A percentile compares a stretch with the other conserved stretches of the same genome.
Conservation (phyloP, 352 stramenopile genomes). For the Phytophthora colocasiae region DNA sequence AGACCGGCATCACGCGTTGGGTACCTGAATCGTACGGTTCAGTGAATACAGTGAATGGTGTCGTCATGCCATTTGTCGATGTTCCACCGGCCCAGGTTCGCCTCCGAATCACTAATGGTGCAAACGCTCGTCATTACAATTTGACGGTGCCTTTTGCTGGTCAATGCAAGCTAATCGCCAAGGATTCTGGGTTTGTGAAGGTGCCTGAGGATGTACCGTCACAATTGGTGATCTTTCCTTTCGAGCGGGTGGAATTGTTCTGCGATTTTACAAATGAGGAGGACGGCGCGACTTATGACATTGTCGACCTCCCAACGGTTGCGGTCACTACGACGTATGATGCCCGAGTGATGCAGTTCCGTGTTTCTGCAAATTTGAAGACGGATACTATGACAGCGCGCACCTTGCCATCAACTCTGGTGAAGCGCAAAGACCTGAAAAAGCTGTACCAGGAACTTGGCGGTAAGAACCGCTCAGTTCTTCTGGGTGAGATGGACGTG, state of each 20-base stretch:
- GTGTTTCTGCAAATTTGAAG: conserved; percentile 46
- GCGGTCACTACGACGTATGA: conserved; percentile 59
- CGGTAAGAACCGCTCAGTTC: conserved; percentile 60
- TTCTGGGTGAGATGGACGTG: conserved; percentile 67
- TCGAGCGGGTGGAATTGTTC: conserved; percentile 64
- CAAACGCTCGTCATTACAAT: conserved; percentile 82
- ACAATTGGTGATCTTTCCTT: conserved; percentile 57
- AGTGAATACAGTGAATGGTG: conserved; percentile 71
- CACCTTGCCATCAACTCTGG: conserved; percentile 46
- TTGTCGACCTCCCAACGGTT: conserved; percentile 52
- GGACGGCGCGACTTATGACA: conserved; percentile 56
- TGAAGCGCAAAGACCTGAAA: conserved; percentile 63
- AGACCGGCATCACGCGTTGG: conserved; percentile 50
- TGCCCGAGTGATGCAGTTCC: conserved; percentile 59
- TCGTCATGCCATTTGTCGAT: conserved; percentile 75
- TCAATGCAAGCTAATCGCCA: conserved; percentile 69
- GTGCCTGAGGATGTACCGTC: conserved; percentile 27
- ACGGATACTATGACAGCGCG: conserved; percentile 46
- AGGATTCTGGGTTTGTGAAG: conserved; percentile 71
- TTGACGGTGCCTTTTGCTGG: conserved; percentile 69
- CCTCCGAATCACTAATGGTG: conserved; percentile 62
- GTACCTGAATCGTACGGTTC: conserved; percentile 70
- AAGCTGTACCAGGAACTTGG: conserved; percentile 46
- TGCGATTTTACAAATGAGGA: conserved; percentile 59
- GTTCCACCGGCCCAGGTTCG: conserved; percentile 66